Evolutionary conservation across 2,329 filamentous ascomycete genomes (phyloP).

Genomic region (Anisogramma anomala): DNA sequence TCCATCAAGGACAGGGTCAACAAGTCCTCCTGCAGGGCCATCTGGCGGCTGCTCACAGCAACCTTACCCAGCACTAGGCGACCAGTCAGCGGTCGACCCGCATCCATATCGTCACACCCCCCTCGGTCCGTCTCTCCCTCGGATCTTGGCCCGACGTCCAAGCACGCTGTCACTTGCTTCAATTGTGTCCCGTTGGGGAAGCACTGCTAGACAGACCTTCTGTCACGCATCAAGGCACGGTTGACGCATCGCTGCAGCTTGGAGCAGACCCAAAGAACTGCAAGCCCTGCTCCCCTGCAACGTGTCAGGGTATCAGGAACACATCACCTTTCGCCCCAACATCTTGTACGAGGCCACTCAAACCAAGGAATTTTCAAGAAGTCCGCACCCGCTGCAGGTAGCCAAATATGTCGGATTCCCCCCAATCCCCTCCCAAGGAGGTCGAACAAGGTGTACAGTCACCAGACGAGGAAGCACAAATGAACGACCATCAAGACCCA

Average conservation of each 20-base stretch:
- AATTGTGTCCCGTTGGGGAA: slow-evolving; percentile 19
- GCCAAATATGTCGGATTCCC: slow-evolving; percentile 84
- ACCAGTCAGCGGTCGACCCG: slow-evolving; percentile 23
- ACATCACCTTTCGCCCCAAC: slow-evolving; percentile 43
- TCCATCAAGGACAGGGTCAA: slow-evolving; percentile 11
- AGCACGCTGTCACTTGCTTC: slow-evolving; percentile 6
- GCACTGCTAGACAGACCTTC: slow-evolving; percentile 22
- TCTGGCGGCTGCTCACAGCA: slow-evolving; percentile 18
- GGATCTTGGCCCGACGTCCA: slow-evolving; percentile 1
- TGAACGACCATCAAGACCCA: slow-evolving; percentile 77
- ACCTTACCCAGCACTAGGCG: slow-evolving; percentile 19
- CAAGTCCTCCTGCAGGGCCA: slow-evolving; percentile 21
- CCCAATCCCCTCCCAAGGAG: slow-evolving; percentile 84
- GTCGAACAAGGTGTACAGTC: slow-evolving; percentile 89
- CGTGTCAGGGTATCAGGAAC: slow-evolving; percentile 42
- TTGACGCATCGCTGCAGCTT: slow-evolving; percentile 45
- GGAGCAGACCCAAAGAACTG: slow-evolving; percentile 34
- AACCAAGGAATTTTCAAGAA: slow-evolving; percentile 47
- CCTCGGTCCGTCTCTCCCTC: slow-evolving; percentile 17
- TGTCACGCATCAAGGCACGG: slow-evolving; percentile 26
- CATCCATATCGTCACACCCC: slow-evolving; percentile 26
- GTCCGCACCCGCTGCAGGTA: slow-evolving; percentile 54
- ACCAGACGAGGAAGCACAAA: slow-evolving; percentile 86
- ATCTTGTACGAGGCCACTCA: slow-evolving; percentile 44
- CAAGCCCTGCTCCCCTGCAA: slow-evolving; percentile 46